These are phyloP conservation scores for Penicillium hordei DNA, from an alignment of 2,329 filamentous ascomycete species.

Conservation along the genomic window DNA sequence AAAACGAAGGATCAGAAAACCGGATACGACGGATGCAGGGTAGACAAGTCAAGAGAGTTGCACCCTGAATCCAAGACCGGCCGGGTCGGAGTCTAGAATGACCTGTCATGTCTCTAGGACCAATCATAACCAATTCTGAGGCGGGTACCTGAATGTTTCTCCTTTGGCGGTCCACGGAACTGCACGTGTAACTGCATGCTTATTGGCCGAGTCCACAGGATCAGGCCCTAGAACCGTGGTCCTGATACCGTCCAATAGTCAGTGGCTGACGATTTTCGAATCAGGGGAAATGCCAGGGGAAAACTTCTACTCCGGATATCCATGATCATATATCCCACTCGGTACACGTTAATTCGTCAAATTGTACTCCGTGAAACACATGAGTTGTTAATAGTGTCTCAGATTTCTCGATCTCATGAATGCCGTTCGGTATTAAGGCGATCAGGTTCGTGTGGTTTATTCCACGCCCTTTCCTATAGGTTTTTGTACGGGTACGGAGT, in stretches of 20 bases:
- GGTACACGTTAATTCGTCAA: not conserved
- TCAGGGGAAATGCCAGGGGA: slow-evolving; percentile 16
- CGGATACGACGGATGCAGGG: not conserved
- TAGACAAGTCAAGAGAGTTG: not conserved
- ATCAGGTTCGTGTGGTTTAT: slow-evolving; percentile 6
- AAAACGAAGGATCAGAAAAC: not conserved
- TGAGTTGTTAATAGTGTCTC: slow-evolving; percentile 13
- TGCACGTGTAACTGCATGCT: slow-evolving; percentile 11
- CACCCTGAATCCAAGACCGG: not conserved
- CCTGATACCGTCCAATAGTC: slow-evolving; percentile 4
- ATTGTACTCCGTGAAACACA: not conserved
- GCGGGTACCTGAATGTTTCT: slow-evolving; percentile 29
- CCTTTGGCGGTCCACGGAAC: slow-evolving; percentile 12
- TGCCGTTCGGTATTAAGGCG: slow-evolving; percentile 20
- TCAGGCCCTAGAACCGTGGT: slow-evolving; percentile 23
- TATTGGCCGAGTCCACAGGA: slow-evolving; percentile 17
- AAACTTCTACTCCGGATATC: not conserved
- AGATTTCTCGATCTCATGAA: slow-evolving; percentile 27
- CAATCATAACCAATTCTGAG: slow-evolving; percentile 16
- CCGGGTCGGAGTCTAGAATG: slow-evolving; percentile 16
- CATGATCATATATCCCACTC: not conserved
- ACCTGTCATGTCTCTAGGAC: slow-evolving; percentile 20
- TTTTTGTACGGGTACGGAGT: too few species aligned
- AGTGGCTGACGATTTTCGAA: slow-evolving; percentile 19
- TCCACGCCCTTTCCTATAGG: not conserved